These are phyloP conservation scores for Aureobasidium sp. DNA, from an alignment of 2,329 filamentous ascomycete genomes.

Conservation along the genomic window DNA sequence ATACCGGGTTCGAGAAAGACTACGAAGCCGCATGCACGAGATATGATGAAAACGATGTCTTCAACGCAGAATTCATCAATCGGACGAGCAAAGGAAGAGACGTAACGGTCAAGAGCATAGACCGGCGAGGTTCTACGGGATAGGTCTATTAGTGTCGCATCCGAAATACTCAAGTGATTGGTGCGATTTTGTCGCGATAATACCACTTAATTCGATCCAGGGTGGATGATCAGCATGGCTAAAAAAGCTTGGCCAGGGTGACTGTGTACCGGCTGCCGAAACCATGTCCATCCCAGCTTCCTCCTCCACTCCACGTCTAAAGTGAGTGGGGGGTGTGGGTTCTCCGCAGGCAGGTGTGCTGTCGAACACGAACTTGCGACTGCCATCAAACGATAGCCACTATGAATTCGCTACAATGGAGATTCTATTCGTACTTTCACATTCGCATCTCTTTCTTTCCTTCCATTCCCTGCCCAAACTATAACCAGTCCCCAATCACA, in stretches of 20 bases:
- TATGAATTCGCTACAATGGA: background rate
- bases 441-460: background rate
- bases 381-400: background rate
- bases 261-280: conserved; percentile 7
- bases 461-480: background rate
- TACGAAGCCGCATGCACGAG: conserved; percentile 7
- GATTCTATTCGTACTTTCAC: background rate
- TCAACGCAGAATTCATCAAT: conserved; percentile 7
- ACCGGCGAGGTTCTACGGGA: background rate
- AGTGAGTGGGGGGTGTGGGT: background rate
- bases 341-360: background rate
- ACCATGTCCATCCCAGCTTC: background rate
- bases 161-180: background rate
- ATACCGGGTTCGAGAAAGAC: background rate
- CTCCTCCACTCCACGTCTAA: background rate
- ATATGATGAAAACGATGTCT: conserved; percentile 12
- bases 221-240: background rate
- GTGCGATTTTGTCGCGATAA: background rate
- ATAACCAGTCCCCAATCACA: background rate
- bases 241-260: background rate
- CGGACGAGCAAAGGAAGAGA: conserved; percentile 7
- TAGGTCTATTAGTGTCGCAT: background rate
- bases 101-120: conserved; percentile 3
- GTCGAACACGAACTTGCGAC: background rate
- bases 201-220: background rate